Evolutionary conservation across 2,329 filamentous ascomycete species (phyloP).

Genomic region (Acrodontium crateriforme): DNA sequence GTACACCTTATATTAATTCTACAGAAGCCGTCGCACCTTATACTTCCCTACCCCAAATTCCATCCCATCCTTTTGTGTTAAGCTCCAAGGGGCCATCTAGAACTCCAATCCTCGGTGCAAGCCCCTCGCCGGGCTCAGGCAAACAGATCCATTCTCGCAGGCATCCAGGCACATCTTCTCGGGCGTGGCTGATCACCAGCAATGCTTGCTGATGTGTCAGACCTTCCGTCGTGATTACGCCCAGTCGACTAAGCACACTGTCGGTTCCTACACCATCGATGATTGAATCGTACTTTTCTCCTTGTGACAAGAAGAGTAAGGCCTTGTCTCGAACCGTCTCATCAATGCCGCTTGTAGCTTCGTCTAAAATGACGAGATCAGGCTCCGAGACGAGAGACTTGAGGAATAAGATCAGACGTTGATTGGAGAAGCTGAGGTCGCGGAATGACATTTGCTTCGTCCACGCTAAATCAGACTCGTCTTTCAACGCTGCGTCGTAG

Average conservation of each 20-base stretch:
- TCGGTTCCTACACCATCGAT: constrained; percentile 1
- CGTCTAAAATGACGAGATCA: constrained; percentile 37
- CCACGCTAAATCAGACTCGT: constrained; percentile 39
- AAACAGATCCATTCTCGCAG: constrained; percentile 77
- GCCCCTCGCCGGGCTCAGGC: constrained; percentile 56
- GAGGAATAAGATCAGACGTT: constrained; percentile 74
- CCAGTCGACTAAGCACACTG: constrained; percentile 25
- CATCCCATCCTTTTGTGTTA: constrained; percentile 17
- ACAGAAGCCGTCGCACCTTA: no score
- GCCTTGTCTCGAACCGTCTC: constrained; percentile 66
- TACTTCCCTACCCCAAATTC: no score
- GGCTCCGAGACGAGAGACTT: constrained; percentile 32
- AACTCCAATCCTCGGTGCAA: constrained; percentile 48
- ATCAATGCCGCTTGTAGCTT: constrained; percentile 39
- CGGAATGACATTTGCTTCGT: constrained; percentile 56
- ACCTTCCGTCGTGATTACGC: constrained; percentile 42
- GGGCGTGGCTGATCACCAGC: constrained; percentile 82
- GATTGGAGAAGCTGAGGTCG: constrained; percentile 62
- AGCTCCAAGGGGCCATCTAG: constrained; percentile 29
- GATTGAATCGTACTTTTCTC: constrained; percentile 19
- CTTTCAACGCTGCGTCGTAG: constrained; percentile 7
- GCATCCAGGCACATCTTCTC: constrained; percentile 76
- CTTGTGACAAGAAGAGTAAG: constrained; percentile 55
- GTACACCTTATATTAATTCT: no score
- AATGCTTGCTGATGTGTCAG: constrained; percentile 61